Conservation (phyloP, 2,329 filamentous ascomycete genomes). For the Corinectria fuckeliana region DNA sequence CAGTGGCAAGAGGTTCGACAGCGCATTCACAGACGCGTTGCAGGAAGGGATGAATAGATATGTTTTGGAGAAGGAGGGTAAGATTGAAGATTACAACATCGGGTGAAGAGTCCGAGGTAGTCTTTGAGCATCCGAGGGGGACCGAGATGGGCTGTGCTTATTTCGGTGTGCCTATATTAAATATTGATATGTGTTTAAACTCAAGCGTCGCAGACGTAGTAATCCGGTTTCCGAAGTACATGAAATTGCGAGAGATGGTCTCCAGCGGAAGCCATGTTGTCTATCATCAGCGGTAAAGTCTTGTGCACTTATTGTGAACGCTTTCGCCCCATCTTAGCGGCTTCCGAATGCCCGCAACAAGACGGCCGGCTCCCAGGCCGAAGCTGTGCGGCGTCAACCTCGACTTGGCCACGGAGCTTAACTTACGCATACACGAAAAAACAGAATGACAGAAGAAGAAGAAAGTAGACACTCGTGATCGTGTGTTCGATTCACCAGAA, state of each 20-base stretch:
- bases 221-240: background rate
- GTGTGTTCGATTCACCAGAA: background rate
- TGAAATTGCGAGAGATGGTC: no score
- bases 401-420: conserved; percentile 7
- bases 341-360: conserved; percentile 8
- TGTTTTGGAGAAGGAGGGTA: conserved; percentile 45
- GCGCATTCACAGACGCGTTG: conserved; percentile 44
- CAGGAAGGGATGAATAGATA: conserved; percentile 47
- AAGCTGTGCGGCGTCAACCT: conserved; percentile 13
- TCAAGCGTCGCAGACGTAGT: background rate
- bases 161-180: background rate
- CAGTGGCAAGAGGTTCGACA: conserved; percentile 47
- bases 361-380: conserved; percentile 18
- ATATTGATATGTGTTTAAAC: no score
- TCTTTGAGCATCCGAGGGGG: conserved; percentile 17
- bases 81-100: conserved; percentile 38
- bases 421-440: conserved; percentile 1
- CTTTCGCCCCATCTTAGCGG: conserved; percentile 7
- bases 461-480: no score
- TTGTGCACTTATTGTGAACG: background rate
- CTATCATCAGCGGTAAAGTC: background rate
- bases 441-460: no score
- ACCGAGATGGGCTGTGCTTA: conserved; percentile 14
- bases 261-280: background rate
- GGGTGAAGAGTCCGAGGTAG: conserved; percentile 28